These are phyloP conservation scores for Aureobasidium sp. DNA, from an alignment of 2,329 filamentous ascomycete species.

Conservation along the genomic window DNA sequence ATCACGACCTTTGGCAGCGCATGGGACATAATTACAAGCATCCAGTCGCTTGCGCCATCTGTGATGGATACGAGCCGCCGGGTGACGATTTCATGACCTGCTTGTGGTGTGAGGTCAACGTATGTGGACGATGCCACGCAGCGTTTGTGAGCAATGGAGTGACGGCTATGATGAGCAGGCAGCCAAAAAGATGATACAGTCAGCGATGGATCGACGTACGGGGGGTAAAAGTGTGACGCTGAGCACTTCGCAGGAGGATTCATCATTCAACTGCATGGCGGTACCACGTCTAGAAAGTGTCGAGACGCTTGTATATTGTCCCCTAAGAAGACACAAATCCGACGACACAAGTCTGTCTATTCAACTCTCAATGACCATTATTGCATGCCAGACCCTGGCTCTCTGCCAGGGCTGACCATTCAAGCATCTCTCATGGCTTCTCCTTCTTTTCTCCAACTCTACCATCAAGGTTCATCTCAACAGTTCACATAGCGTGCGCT, in stretches of 20 bases:
- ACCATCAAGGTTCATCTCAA: no score
- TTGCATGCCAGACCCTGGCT: neutral
- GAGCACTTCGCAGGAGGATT: neutral
- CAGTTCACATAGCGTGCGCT: no score
- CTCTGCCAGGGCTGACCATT: no score
- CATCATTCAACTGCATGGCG: neutral
- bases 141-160: neutral
- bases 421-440: no score
- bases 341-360: neutral
- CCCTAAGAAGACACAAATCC: neutral
- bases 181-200: neutral
- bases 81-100: constrained; percentile 13
- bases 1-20: constrained; percentile 11
- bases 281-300: neutral
- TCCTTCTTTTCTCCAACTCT: no score
- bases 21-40: constrained; percentile 6
- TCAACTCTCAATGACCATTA: neutral
- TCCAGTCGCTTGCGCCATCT: constrained; percentile 9
- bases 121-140: constrained; percentile 5
- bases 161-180: constrained; percentile 6
- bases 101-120: constrained; percentile 7
- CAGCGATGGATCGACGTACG: neutral
- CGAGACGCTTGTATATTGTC: neutral
- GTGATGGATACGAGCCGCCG: constrained; percentile 10
- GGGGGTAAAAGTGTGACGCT: neutral